Evolutionary conservation across 2,329 filamentous ascomycete species (phyloP), one percentile per base, ranked within the genome.

Genomic region (Talaromyces albobiverticillius): DNA sequence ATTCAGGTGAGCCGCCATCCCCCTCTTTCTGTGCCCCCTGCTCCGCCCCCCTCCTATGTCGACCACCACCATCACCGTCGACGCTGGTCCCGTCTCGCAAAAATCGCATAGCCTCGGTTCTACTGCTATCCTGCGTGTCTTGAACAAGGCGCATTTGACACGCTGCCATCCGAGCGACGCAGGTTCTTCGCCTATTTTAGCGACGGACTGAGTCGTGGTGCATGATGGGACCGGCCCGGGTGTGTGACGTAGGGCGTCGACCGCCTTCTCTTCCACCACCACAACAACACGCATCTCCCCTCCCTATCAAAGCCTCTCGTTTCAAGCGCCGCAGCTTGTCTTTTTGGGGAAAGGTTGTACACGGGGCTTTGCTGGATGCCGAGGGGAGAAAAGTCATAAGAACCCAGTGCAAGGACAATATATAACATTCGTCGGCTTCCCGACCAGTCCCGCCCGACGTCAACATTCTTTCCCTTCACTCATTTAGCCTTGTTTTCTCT

Each of bases 1-100:
- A 49, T 49, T 48, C 49, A 56, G 54, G 54, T 56, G 49, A 56
- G 54, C 54, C 54, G 54, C 54, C 54, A 45, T 56, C 50, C 54
- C 53, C 54, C 54, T 56, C 50, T 53, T 53, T 46, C 50, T 56
- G 46, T 50, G 38, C 46, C 50, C 49, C 54, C 45, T 56, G 51
- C 49, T 49, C 43, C 54, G 32, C 49, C 54, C 49, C 40, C 49
- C 54, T 53, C 54, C 48, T 29, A 50, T 41, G 42, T 43, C 43
- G 34, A 48, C 26, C 48, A 50, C 53, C 41, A 55, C 47, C 43
- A 46, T 34, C 48, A 36, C 46, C 34, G 29, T 46, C 51, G 34
- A 40, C 42, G 43, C 36, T 32, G 31, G 32, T n/a, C 11, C 16
- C 42, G 43, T 38, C 29, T 45, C 54, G 22, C 20, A 38, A 48